Evolutionary conservation across 805 yeast genomes (phyloP).

Genomic region (Metschnikowia proteae): DNA sequence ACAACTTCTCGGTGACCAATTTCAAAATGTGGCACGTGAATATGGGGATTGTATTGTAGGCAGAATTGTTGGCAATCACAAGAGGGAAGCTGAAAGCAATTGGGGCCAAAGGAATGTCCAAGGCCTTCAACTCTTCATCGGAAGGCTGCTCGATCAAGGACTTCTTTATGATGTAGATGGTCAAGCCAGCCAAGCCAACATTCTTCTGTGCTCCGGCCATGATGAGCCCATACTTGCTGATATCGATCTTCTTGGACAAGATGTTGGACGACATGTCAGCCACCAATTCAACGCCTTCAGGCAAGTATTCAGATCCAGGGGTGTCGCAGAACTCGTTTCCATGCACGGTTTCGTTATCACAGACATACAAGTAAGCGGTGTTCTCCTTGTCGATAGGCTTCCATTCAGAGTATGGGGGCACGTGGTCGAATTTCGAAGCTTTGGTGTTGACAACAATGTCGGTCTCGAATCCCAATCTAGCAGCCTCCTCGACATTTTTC

Average conservation of each 20-base stretch:
- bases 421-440: constrained; percentile 53
- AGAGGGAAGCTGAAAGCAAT: constrained; percentile 85
- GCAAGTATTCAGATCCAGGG: constrained; percentile 54
- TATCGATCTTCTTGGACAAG: constrained; percentile 75
- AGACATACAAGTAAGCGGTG: constrained; percentile 80
- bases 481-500: constrained; percentile 84
- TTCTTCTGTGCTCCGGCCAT: constrained; percentile 99
- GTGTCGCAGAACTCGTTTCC: constrained; percentile 74
- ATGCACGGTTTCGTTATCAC: constrained; percentile 96
- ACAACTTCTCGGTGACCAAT: constrained; percentile 63
- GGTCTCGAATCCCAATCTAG: constrained; percentile 72
- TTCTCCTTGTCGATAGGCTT: constrained; percentile 49
- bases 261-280: constrained; percentile 96
- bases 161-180: constrained; percentile 87
- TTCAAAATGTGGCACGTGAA: constrained; percentile 85
- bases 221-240: constrained; percentile 79
- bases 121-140: constrained; percentile 54
- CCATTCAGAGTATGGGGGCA: constrained; percentile 70
- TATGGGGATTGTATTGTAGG: constrained; percentile 94
- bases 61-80: constrained; percentile 82
- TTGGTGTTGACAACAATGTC: constrained; percentile 67
- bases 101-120: constrained; percentile 78
- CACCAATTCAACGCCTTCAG: constrained; percentile 71
- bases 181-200: constrained; percentile 94
- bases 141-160: constrained; percentile 63